Evolutionary conservation across 2,329 filamentous ascomycete species (phyloP), one percentile per base, ranked within the genome.

Genomic region (Claviceps capensis): DNA sequence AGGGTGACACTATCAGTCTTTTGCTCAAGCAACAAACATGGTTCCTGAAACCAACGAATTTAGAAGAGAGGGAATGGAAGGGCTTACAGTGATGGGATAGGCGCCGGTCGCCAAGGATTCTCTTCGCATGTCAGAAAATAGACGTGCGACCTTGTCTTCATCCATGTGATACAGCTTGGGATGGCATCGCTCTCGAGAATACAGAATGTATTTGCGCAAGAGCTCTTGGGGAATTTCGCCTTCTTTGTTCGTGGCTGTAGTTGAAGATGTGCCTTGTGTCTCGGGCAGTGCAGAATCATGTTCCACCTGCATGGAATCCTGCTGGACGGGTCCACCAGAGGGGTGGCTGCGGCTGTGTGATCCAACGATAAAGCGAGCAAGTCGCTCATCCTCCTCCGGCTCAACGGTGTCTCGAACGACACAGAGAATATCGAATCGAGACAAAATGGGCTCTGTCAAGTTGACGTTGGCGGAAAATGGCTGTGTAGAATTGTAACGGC

Each of bases 121-220:
- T 59, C 89, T 78, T 60, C 93, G 78, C 91, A 98, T 97, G 64
- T 98, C 93, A 30, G 90, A 87, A 65, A 97, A 98, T 8, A 98
- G 75, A 49, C 91, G 79, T 2, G 93, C 87, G 36, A 98, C 81
- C 73, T 98, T 98, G 71, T 97, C 93, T 66, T 96, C 88, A 60
- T 98, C 93, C 69, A 98, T 95, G 65, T 97, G 88, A 66, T 96
- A 95, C 8, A 98, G 77, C 71, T 95, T 97, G 8, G 93, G 93
- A 51, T 79, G 79, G 67, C 88, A 94, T 61, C 85, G 86, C 67
- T 96, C 89, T 36, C 91, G 79, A 0, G 93, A 89, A 63, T 96
- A 98, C 17, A 97, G 76, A 59, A 98, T 98, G 67, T 97, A 98
- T 70, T 98, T 98, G 58, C 93, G 77, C 58, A 98, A 72, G 46